phyloP scores from a whole-genome alignment of 2,329 filamentous ascomycete genomes.

The Decorospora gaudefroyi region DNA sequence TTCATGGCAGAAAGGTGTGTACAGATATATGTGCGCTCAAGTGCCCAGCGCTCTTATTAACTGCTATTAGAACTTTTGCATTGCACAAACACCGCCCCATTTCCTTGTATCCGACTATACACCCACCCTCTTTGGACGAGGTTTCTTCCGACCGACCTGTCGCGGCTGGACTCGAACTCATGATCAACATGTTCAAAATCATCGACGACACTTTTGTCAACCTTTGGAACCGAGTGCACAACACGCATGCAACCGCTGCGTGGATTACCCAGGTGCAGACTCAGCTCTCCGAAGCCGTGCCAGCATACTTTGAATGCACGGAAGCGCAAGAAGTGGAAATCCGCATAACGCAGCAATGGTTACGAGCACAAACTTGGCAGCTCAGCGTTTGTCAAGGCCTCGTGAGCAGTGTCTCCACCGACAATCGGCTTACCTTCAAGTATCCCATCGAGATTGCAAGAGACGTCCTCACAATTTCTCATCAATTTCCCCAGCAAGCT shows the following conservation, averaged over 20 bases:
- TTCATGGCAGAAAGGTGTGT: conserved; percentile 64
- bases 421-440: conserved; percentile 65
- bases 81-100: conserved; percentile 67
- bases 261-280: conserved; percentile 56
- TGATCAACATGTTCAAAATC: conserved; percentile 65
- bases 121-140: conserved; percentile 56
- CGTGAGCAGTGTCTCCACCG: conserved; percentile 62
- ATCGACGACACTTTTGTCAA: conserved; percentile 67
- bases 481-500: conserved; percentile 70
- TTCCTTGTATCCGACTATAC: conserved; percentile 63
- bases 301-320: conserved; percentile 61
- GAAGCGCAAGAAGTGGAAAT: conserved; percentile 72
- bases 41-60: conserved; percentile 7
- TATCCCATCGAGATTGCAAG: conserved; percentile 66
- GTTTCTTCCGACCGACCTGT: conserved; percentile 60
- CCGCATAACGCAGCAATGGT: conserved; percentile 71
- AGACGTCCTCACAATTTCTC: conserved; percentile 65
- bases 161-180: conserved; percentile 62
- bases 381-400: conserved; percentile 68
- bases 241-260: conserved; percentile 51
- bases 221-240: conserved; percentile 64
- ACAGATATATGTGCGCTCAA: neutral
- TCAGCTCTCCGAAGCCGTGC: conserved; percentile 58
- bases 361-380: conserved; percentile 73
- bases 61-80: conserved; percentile 60